Percentiles rank a stretch among this genome's conserved stretches.
These are phyloP conservation scores for Linum lewisii DNA, from an alignment of 345 rosid genomes.

Conservation along the genomic window DNA sequence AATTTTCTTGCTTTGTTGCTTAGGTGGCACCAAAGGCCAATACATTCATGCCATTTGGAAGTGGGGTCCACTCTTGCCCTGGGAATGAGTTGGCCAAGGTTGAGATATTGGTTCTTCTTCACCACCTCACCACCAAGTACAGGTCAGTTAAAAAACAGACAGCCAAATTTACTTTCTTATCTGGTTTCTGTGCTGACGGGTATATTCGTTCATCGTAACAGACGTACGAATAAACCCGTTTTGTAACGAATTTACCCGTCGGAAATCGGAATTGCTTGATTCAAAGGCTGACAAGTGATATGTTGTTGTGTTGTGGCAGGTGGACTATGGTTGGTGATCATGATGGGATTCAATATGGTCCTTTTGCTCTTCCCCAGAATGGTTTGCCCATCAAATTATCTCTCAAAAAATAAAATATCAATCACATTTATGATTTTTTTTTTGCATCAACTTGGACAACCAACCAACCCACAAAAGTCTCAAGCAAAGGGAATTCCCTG, in stretches of 20 bases:
- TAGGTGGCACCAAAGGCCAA: slow-evolving; percentile 79
- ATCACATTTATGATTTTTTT: neutral
- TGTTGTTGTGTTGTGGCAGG: slow-evolving; percentile 28
- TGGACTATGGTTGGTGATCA: slow-evolving; percentile 46
- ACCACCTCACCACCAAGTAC: slow-evolving; percentile 83
- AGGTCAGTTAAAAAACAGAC: slow-evolving; percentile 53
- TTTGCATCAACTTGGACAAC: neutral
- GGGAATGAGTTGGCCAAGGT: slow-evolving; percentile 82
- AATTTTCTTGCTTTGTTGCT: no score
- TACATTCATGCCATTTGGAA: slow-evolving; percentile 90
- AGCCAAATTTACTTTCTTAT: no score
- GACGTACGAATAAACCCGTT: neutral
- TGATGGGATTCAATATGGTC: slow-evolving; percentile 70
- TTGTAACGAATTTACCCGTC: no score
- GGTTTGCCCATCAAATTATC: slow-evolving; percentile 69
- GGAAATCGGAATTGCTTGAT: no score
- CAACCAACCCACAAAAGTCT: neutral
- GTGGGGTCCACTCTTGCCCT: slow-evolving; percentile 77
- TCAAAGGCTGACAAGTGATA: slow-evolving; percentile 25
- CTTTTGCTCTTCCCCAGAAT: slow-evolving; percentile 75
- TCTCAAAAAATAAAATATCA: slow-evolving; percentile 20
- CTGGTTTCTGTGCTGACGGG: no score
- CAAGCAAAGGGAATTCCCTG: neutral
- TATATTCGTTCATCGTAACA: no score
- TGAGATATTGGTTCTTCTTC: slow-evolving; percentile 71